Evolutionary conservation across 768 basidiomycete species (phyloP), one percentile per base, ranked within the genome.

Genomic region (Tricholoma bakamatsutake): DNA sequence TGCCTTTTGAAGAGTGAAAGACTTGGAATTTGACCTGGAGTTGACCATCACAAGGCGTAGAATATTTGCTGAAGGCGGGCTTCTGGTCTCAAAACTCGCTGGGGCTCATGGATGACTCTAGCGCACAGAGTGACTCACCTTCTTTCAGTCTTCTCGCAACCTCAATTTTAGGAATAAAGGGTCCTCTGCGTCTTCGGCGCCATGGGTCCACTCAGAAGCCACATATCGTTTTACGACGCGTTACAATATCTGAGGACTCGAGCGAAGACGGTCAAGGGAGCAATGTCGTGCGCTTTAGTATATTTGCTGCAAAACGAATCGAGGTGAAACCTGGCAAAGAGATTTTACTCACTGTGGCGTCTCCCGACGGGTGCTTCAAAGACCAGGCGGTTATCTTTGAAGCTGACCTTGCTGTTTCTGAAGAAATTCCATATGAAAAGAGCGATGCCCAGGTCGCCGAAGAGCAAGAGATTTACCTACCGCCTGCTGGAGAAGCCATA

Each of bases 301-400:
- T 88, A 11, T 84, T 85, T 65, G 83, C 87, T 3, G 77, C 79
- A 62, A 88, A 88, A 72, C 72, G 81, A 57, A 83, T 88, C 65
- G 82, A 82, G 64, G 79, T 86, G 62, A 85, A 80, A 64, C 81
- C 85, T 11, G 86, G 86, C 55, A 85, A 85, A 68, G 83, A 85
- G 69, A 80, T 88, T 51, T 73, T 87, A 47, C 75, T 88, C 53
- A 76, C 84, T 5, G 72, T 88, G 33, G 76, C 75, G 39, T 73
- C 76, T 27, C 76, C 72, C 28, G 77, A 84, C 59, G 80, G 80
- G 39, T 64, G 70, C 11, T 79, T 81, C 68, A 77, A 80, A 55
- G 83, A 85, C 56, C 76, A 74, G 56, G 71, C 83, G 1, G 75
- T 87, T 61, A 65, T 85, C 39, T 75, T 88, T 59, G 82, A 84